phyloP scores from a whole-genome alignment of 371 early-diverging fungal genomes.

The Basidiobolus heterosporus region DNA sequence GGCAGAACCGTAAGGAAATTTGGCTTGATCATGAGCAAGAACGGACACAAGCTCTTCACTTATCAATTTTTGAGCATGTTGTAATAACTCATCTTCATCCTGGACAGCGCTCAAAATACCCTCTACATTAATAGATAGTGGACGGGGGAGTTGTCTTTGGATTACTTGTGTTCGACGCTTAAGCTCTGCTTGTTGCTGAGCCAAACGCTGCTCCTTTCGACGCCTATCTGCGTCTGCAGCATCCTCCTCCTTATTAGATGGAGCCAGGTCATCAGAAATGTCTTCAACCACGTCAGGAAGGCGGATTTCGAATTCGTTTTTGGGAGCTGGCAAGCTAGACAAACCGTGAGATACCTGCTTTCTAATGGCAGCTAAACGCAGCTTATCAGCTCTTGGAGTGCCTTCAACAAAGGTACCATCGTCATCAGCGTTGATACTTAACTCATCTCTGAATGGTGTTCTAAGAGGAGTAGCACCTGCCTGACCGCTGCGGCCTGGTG shows the following conservation, averaged over 20 bases:
- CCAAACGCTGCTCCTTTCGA: constrained; percentile 20
- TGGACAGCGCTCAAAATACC: constrained; percentile 2
- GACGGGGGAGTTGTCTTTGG: constrained; percentile 65
- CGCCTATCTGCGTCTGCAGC: constrained; percentile 48
- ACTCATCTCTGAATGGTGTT: constrained; percentile 32
- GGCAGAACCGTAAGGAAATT: constrained; percentile 44
- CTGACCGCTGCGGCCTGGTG: constrained; percentile 11
- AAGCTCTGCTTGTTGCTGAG: constrained; percentile 18
- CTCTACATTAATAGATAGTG: constrained; percentile 19
- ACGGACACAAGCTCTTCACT: constrained; percentile 40
- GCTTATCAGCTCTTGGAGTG: constrained; percentile 30
- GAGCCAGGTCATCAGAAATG: constrained; percentile 8
- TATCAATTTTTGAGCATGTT: constrained; percentile 21
- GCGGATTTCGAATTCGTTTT: constrained; percentile 85
- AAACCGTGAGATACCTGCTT: constrained; percentile 34
- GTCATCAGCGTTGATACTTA: constrained; percentile 22
- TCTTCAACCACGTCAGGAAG: constrained; percentile 49
- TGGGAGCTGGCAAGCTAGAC: constrained; percentile 65
- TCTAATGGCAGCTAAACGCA: constrained; percentile 28
- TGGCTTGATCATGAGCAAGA: constrained; percentile 44
- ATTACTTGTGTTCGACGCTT: constrained; percentile 22
- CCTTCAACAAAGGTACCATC: constrained; percentile 10
- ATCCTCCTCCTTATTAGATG: constrained; percentile 14
- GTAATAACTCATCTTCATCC: not conserved
- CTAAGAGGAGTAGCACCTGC: constrained; percentile 22